Evolutionary conservation across 2,329 filamentous ascomycete genomes (phyloP).

Genomic region (Macrophomina tecta): DNA sequence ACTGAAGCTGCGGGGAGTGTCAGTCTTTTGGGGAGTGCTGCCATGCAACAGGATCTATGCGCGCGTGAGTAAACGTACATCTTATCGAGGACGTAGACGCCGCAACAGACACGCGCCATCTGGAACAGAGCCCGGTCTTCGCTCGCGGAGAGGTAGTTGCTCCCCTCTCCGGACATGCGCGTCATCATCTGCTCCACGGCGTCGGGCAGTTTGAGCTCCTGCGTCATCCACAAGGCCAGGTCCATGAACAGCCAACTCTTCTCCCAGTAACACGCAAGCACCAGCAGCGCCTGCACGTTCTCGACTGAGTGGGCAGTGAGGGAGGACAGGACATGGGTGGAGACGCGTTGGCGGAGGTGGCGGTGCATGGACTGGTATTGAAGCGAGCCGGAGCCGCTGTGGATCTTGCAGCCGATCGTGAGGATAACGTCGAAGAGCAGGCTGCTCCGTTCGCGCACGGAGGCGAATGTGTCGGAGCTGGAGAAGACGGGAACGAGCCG

Average conservation of each 20-base stretch:
- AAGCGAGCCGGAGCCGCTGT: constrained; percentile 48
- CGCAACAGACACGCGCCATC: constrained; percentile 57
- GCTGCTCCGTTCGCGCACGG: constrained; percentile 54
- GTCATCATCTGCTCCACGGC: constrained; percentile 50
- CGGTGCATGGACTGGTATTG: constrained; percentile 44
- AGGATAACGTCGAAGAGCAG: constrained; percentile 61
- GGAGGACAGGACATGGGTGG: constrained; percentile 54
- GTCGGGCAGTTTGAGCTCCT: constrained; percentile 53
- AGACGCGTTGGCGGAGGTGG: constrained; percentile 48
- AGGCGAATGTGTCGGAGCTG: constrained; percentile 52
- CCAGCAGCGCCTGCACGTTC: constrained; percentile 58
- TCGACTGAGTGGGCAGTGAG: constrained; percentile 50
- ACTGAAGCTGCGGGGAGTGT: constrained; percentile 44
- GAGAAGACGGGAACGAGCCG: constrained; percentile 59
- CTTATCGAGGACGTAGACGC: constrained; percentile 59
- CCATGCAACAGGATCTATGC: too few relatives aligned
- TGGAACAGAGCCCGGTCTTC: constrained; percentile 44
- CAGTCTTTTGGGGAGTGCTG: background rate
- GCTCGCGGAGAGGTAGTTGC: constrained; percentile 6
- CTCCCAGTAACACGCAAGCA: constrained; percentile 60
- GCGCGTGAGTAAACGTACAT: constrained; percentile 34
- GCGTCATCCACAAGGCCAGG: constrained; percentile 58
- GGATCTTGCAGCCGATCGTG: constrained; percentile 58
- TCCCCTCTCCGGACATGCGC: constrained; percentile 34
- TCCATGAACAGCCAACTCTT: constrained; percentile 59